Base-by-base conservation (phyloP, 78 protist genomes). In the Emiliania huxleyi region DNA sequence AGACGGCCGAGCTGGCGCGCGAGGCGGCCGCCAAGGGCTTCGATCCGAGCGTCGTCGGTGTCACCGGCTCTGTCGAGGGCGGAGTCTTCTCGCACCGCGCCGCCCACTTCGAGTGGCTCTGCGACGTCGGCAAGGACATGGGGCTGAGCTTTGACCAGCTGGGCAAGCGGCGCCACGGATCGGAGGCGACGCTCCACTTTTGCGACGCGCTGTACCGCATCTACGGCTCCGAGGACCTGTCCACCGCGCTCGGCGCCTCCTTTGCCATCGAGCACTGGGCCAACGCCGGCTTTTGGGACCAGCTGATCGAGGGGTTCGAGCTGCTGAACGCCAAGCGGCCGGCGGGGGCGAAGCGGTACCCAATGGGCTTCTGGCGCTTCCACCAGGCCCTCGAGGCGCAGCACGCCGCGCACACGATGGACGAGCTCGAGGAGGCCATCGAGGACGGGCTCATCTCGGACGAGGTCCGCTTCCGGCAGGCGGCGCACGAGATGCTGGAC, bases 231-330 rank as follows among this genome's bases (percentile, higher is more conserved):
- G 81, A 71, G 42, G 43, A 71, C 22, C n/a, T 33, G 21, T 1
- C 5, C 25, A 18, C 22, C 19, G 11, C 81, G 19, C 81, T 71
- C 42, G 81, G n/a, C 38, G 81, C 81, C 23, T 71, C 81, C 15
- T 71, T 35, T 43, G 81, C 81, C 12, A 33, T 71, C 81, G 81
- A 71, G 81, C 19, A 71, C 81, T 71, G 81, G 81, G 81, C 81
- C 12, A 33, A 15, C n/a, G 81, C 81, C 3, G 81, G 81, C 81
- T 71, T 71, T 11, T 71, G 81, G 81, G 81, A 71, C 21, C n/a
- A 71, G 44, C 81, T 71, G 6, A 43, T 71, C 44, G 81, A 71
- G 6, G 81, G 81, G 6, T 71, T 15, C 2, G 21, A 33, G 81
- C 23, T 2, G 43, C 4, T 71, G 19, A 71, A 71, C 6, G 35